Evolutionary conservation across 2,329 filamentous ascomycete species (phyloP).

Genomic region (Colletotrichum caudatum): DNA sequence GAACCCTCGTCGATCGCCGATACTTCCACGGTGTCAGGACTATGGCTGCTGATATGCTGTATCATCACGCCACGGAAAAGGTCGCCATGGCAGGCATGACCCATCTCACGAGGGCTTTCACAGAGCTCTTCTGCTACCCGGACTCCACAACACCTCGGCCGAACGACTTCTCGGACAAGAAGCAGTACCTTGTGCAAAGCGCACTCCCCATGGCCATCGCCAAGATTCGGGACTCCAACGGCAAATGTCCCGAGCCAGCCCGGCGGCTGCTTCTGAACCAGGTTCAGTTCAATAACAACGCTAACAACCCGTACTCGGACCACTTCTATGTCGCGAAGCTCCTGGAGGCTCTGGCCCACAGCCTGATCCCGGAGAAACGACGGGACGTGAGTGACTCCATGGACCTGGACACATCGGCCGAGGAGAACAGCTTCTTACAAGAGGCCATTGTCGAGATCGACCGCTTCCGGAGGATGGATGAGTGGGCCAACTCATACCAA

Average conservation of each 20-base stretch:
- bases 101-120: conserved; percentile 88
- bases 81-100: conserved; percentile 83
- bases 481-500: conserved; percentile 76
- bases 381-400: conserved; percentile 54
- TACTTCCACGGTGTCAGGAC: conserved; percentile 95
- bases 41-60: conserved; percentile 83
- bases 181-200: conserved; percentile 85
- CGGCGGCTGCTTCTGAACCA: conserved; percentile 90
- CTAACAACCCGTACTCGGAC: conserved; percentile 89
- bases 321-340: conserved; percentile 88
- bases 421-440: conserved; percentile 63
- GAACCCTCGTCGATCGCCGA: conserved; percentile 89
- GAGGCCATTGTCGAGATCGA: conserved; percentile 73
- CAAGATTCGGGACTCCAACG: conserved; percentile 78
- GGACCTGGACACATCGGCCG: conserved; percentile 51
- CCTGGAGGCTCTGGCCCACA: conserved; percentile 72
- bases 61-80: conserved; percentile 77
- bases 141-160: conserved; percentile 83
- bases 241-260: conserved; percentile 82
- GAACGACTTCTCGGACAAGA: conserved; percentile 92
- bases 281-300: conserved; percentile 94
- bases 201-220: conserved; percentile 86
- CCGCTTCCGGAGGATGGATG: conserved; percentile 74
- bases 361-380: conserved; percentile 63
- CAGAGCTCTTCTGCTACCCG: conserved; percentile 87